phyloP scores from a whole-genome alignment of 805 yeast genomes.

The Hanseniaspora meyeri region DNA sequence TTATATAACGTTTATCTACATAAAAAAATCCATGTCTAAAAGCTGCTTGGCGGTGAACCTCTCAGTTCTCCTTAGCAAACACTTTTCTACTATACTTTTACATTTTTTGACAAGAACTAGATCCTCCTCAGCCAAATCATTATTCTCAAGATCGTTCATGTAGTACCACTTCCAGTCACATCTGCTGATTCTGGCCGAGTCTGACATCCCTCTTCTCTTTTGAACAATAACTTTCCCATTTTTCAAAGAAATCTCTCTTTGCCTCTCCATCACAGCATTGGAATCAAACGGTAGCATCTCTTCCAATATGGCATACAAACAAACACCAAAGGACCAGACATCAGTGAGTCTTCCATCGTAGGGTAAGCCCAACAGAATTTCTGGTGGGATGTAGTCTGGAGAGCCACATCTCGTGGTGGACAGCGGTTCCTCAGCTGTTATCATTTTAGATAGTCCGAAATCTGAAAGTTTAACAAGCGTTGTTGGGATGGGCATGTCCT shows the following conservation, averaged over 20 bases:
- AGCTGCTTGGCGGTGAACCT: background rate
- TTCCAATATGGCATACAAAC: slow-evolving; percentile 74
- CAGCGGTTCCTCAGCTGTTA: slow-evolving; percentile 39
- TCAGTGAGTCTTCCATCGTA: slow-evolving; percentile 89
- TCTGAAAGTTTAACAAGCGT: slow-evolving; percentile 56
- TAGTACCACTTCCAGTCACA: slow-evolving; percentile 81
- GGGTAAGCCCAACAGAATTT: slow-evolving; percentile 73
- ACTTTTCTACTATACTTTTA: slow-evolving; percentile 12
- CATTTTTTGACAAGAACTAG: background rate
- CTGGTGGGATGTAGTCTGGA: slow-evolving; percentile 94
- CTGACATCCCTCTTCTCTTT: slow-evolving; percentile 34
- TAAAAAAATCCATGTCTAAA: slow-evolving; percentile 1
- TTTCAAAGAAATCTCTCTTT: slow-evolving; percentile 20
- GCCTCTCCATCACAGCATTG: slow-evolving; percentile 27
- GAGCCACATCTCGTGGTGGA: slow-evolving; percentile 89
- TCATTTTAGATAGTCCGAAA: slow-evolving; percentile 71
- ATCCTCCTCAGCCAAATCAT: slow-evolving; percentile 1
- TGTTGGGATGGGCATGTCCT: slow-evolving; percentile 14
- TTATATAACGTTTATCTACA: background rate
- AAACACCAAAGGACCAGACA: slow-evolving; percentile 89
- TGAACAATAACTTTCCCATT: slow-evolving; percentile 1
- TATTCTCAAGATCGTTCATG: slow-evolving; percentile 29
- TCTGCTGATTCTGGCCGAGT: slow-evolving; percentile 82
- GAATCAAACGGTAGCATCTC: slow-evolving; percentile 86
- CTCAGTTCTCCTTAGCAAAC: slow-evolving; percentile 14